Conservation (phyloP, 2,329 filamentous ascomycete genomes). For the Trichoderma sp. region DNA sequence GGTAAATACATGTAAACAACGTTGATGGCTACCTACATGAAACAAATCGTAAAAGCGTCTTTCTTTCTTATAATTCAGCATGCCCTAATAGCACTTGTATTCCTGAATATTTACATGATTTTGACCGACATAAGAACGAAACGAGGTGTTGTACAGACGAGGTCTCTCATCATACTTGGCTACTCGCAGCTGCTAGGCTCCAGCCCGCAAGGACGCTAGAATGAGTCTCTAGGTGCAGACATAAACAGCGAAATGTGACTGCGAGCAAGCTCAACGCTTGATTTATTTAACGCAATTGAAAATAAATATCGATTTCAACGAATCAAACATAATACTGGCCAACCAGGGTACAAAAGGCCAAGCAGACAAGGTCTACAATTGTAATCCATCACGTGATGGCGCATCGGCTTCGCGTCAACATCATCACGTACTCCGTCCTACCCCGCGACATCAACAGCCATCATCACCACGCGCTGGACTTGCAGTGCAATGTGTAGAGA, state of each 20-base stretch:
- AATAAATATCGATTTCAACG: background rate
- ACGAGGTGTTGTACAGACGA: too few relatives aligned
- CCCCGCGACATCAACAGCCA: slow-evolving; percentile 24
- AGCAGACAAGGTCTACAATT: too few relatives aligned
- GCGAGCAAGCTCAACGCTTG: too few relatives aligned
- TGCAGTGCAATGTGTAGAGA: slow-evolving; percentile 15
- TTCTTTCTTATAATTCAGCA: background rate
- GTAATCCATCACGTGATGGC: slow-evolving; percentile 30
- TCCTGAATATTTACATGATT: too few relatives aligned
- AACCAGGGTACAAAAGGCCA: too few relatives aligned
- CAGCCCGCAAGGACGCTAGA: too few relatives aligned
- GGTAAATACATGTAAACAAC: background rate
- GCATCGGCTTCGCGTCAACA: slow-evolving; percentile 30
- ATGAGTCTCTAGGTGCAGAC: too few relatives aligned
- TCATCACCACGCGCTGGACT: background rate
- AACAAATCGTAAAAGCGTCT: background rate
- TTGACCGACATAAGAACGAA: background rate
- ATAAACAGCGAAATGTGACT: too few relatives aligned
- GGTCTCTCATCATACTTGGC: too few relatives aligned
- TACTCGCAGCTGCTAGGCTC: too few relatives aligned
- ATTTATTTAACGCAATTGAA: too few relatives aligned
- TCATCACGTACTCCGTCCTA: background rate
- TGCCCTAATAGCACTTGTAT: background rate
- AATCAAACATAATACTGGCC: background rate
- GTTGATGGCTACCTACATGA: background rate